Evolutionary conservation across 2,329 filamentous ascomycete species (phyloP).

Genomic region (Alternaria sp.): DNA sequence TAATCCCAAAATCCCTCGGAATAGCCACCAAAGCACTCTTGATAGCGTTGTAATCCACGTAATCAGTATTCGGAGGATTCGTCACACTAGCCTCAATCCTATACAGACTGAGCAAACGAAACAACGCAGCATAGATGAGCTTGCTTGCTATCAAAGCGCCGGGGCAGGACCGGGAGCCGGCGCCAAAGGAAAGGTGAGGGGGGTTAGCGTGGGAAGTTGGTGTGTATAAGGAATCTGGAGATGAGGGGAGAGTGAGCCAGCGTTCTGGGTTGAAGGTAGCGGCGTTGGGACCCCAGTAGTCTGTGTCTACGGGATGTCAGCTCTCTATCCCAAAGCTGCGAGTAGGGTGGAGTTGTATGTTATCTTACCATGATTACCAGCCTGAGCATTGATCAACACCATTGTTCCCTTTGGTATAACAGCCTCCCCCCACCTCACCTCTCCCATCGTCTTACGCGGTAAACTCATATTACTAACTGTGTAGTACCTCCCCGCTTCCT

Average conservation of each 20-base stretch:
- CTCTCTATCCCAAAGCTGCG: conserved; percentile 55
- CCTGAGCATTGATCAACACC: conserved; percentile 65
- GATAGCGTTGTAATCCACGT: conserved; percentile 68
- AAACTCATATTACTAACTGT: conserved; percentile 64
- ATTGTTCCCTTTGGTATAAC: conserved; percentile 63
- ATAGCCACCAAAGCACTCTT: conserved; percentile 68
- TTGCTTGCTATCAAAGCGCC: conserved; percentile 62
- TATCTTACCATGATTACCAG: conserved; percentile 60
- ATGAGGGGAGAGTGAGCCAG: conserved; percentile 50
- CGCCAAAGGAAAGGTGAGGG: conserved; percentile 61
- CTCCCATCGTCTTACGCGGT: conserved; percentile 60
- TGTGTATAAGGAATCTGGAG: conserved; percentile 6
- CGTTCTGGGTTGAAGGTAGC: conserved; percentile 59
- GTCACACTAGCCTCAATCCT: conserved; percentile 59
- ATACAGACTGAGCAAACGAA: conserved; percentile 61
- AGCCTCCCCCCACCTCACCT: conserved; percentile 62
- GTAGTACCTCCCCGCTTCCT: conserved; percentile 63
- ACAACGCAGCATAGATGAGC: conserved; percentile 60
- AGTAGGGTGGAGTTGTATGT: neutral
- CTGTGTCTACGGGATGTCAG: conserved; percentile 57
- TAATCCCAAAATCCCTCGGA: conserved; percentile 66
- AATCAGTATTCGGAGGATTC: conserved; percentile 67
- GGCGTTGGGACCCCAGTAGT: conserved; percentile 60
- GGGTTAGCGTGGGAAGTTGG: conserved; percentile 37
- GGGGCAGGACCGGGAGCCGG: conserved; percentile 61